Evolutionary conservation across 257 asterid species (phyloP).

Genomic region (Verbena officinalis): DNA sequence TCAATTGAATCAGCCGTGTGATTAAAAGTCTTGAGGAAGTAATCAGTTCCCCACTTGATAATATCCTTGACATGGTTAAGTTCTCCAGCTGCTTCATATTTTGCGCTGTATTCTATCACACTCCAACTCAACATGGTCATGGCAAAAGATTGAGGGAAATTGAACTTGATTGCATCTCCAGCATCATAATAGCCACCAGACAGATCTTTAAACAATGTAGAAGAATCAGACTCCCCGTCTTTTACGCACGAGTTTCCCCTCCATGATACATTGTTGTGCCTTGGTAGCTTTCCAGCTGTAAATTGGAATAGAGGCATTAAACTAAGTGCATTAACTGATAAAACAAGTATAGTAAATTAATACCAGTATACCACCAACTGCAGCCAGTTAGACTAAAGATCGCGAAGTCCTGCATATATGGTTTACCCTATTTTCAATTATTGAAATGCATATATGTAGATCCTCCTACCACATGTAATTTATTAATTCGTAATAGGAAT

Average conservation of each 20-base stretch:
- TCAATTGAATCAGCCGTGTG: slow-evolving; percentile 82
- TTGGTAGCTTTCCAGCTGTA: slow-evolving; percentile 91
- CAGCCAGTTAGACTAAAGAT: background rate
- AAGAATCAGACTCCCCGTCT: slow-evolving; percentile 66
- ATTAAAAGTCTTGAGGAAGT: slow-evolving; percentile 90
- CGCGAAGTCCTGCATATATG: background rate
- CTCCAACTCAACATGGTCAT: slow-evolving; percentile 99
- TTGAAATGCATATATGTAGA: background rate
- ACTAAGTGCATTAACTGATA: background rate
- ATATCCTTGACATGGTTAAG: slow-evolving; percentile 83
- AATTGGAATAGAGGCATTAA: slow-evolving; percentile 27
- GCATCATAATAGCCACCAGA: slow-evolving; percentile 94
- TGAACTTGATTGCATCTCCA: slow-evolving; percentile 94
- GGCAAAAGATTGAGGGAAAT: slow-evolving; percentile 86
- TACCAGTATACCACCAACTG: background rate
- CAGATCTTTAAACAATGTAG: slow-evolving; percentile 61
- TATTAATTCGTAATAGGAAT: background rate
- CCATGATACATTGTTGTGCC: slow-evolving; percentile 95
- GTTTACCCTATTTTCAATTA: background rate
- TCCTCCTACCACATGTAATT: slow-evolving; percentile 1
- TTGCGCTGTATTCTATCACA: slow-evolving; percentile 85
- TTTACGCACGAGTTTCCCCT: slow-evolving; percentile 82
- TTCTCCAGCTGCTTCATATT: slow-evolving; percentile 94
- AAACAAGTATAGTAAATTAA: background rate
- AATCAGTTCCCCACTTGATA: slow-evolving; percentile 98